Base-by-base conservation (phyloP, 1,284 basidiomycete genomes). In the Coriolopsis trogii region DNA sequence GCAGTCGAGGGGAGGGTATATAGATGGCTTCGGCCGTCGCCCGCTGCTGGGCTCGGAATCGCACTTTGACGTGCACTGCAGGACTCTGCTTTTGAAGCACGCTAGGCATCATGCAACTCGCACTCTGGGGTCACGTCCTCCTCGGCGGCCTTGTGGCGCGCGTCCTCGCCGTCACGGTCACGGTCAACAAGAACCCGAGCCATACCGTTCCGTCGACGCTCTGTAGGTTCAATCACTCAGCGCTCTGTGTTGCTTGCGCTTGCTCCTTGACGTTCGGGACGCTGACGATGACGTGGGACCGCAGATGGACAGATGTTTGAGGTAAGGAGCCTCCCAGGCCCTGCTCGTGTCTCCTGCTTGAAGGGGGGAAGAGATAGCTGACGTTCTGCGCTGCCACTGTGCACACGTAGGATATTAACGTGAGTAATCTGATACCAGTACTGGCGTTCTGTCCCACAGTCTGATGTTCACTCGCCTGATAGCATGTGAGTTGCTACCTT, bases 261-360 rank as follows among this genome's bases (percentile, higher is more conserved):
- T 28, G 15, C 29, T 25, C 5, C 25, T 24, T 31, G 26, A 12
- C 25, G 16, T n/a, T n/a, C 15, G 36, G 16, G 20, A 16, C 15
- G 16, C 41, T 53, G 23, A 55, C 42, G 31, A n/a, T n/a, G n/a
- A 24, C 13, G 25, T 24, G 28, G 16, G n/a, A 16, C 33, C 18
- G 13, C 39, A 74, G 72, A 67, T 57, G 72, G 72, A 12, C 66
- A 70, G 46, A 74, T 74, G 72, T 74, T 69, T 51, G 72, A 74
- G 63, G 72, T 71, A 58, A 46, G 63, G 28, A 38, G 41, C 39
- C 40, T 23, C 24, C 23, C 34, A 16, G 26, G 25, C 38, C 12
- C 8, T 36, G 31, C 34, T 21, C n/a, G n/a, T n/a, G n/a, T n/a
- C n/a, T n/a, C n/a, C n/a, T n/a, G n/a, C n/a, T n/a, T n/a, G n/a